Conservation (phyloP, 1,284 basidiomycete species). For the Ustilago hordei region DNA sequence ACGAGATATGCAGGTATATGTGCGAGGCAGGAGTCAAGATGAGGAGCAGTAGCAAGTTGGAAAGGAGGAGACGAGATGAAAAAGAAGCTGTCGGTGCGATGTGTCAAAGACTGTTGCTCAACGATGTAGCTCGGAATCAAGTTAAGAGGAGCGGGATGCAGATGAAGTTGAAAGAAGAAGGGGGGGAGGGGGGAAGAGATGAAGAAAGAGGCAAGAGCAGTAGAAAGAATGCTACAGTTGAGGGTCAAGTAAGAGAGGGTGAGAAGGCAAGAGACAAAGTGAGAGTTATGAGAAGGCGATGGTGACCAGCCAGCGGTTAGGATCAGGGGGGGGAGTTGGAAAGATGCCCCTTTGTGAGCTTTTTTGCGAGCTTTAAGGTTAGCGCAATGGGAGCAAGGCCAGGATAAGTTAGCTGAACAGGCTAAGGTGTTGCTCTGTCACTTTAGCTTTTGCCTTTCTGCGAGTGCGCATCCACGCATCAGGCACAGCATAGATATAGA, state of each 20-base stretch:
- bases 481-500: conserved; percentile 17
- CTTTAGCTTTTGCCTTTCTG: not conserved
- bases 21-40: conserved; percentile 20
- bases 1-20: conserved; percentile 27
- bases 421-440: not conserved
- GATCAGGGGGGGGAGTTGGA: not conserved
- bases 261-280: not conserved
- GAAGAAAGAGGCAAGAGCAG: conserved; percentile 6
- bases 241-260: conserved; percentile 3
- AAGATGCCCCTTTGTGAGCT: conserved; percentile 20
- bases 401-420: not conserved
- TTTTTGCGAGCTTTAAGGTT: conserved; percentile 33
- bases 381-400: not conserved
- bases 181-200: not conserved
- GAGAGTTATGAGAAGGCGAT: not conserved
- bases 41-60: not conserved
- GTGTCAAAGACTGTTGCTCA: conserved; percentile 18
- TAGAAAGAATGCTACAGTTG: conserved; percentile 19
- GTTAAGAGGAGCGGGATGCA: not conserved
- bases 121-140: not conserved
- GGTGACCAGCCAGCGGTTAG: conserved; percentile 28
- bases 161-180: conserved; percentile 9
- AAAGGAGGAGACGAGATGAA: not conserved
- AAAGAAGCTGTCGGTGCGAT: not conserved
- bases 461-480: conserved; percentile 18